phyloP scores from a whole-genome alignment of 2,329 filamentous ascomycete genomes.

The Hymenotorrendiella dingleyae region DNA sequence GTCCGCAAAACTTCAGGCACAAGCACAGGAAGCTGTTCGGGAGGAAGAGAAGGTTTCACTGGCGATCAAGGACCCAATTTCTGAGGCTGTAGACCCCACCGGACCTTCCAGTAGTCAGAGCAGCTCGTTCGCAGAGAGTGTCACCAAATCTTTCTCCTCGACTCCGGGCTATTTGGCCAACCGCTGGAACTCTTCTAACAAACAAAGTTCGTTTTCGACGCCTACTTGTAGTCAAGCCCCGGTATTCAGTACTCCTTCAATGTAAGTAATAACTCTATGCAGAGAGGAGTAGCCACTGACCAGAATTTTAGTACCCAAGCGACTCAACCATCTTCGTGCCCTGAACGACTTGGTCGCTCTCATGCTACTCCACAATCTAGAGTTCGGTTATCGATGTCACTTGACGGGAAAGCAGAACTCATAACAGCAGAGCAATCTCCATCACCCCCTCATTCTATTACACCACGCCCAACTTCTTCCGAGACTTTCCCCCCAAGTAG shows the following conservation, averaged over 20 bases:
- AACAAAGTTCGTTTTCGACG: constrained; percentile 45
- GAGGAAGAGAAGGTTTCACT: background rate
- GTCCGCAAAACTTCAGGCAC: constrained; percentile 1
- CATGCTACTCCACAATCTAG: constrained; percentile 21
- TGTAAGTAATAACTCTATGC: constrained; percentile 32
- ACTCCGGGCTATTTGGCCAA: constrained; percentile 38
- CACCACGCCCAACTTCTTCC: constrained; percentile 41
- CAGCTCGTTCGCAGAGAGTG: constrained; percentile 18
- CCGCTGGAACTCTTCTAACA: constrained; percentile 42
- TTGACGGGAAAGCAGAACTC: constrained; percentile 87
- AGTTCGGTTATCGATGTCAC: constrained; percentile 73
- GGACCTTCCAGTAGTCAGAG: constrained; percentile 1
- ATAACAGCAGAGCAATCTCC: constrained; percentile 62
- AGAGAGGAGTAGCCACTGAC: constrained; percentile 2
- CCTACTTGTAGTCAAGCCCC: constrained; percentile 35
- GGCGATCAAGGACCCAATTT: background rate
- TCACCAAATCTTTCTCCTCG: constrained; percentile 26
- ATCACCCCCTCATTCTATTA: constrained; percentile 54
- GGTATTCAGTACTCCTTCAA: constrained; percentile 35
- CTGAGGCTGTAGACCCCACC: background rate
- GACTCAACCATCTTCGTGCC: constrained; percentile 26
- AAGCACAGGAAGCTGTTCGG: background rate
- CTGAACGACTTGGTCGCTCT: constrained; percentile 20
- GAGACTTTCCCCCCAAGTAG: constrained; percentile 39
- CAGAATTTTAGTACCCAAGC: constrained; percentile 16